Evolutionary conservation across 176 grass and related monocot species (phyloP).

Genomic region (Avena sativa): DNA sequence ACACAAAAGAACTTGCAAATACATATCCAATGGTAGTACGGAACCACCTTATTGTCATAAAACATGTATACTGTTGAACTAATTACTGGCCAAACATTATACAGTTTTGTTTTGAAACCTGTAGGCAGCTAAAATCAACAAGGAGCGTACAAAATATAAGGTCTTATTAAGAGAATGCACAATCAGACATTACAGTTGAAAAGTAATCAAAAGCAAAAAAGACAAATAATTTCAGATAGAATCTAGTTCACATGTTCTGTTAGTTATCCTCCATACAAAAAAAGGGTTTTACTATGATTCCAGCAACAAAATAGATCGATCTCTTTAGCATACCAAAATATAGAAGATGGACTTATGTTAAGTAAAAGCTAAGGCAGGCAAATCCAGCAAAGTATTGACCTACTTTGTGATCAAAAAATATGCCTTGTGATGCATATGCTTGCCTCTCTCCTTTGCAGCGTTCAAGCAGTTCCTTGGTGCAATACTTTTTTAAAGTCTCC

Average conservation of each 20-base stretch:
- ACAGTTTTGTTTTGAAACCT: background rate
- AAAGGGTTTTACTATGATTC: slow-evolving; percentile 11
- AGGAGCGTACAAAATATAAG: no score
- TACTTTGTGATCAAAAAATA: slow-evolving; percentile 97
- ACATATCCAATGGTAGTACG: background rate
- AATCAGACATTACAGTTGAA: slow-evolving; percentile 12
- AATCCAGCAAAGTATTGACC: background rate
- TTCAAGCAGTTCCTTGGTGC: slow-evolving; percentile 88
- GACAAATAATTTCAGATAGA: background rate
- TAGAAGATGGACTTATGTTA: background rate
- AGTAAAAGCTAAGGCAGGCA: background rate
- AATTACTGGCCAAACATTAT: background rate
- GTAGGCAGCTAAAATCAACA: background rate
- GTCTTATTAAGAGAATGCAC: background rate
- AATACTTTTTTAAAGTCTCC: slow-evolving; percentile 79
- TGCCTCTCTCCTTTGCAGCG: slow-evolving; percentile 88
- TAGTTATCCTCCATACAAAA: background rate
- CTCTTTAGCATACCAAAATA: slow-evolving; percentile 28
- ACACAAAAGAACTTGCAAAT: background rate
- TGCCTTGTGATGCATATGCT: slow-evolving; percentile 82
- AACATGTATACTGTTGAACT: background rate
- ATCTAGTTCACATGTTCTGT: background rate
- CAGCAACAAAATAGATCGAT: slow-evolving; percentile 15
- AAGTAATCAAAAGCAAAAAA: background rate
- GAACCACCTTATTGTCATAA: background rate